These are phyloP conservation scores for Mucuna pruriens DNA, from an alignment of 306 rosid species.

Conservation along the genomic window DNA sequence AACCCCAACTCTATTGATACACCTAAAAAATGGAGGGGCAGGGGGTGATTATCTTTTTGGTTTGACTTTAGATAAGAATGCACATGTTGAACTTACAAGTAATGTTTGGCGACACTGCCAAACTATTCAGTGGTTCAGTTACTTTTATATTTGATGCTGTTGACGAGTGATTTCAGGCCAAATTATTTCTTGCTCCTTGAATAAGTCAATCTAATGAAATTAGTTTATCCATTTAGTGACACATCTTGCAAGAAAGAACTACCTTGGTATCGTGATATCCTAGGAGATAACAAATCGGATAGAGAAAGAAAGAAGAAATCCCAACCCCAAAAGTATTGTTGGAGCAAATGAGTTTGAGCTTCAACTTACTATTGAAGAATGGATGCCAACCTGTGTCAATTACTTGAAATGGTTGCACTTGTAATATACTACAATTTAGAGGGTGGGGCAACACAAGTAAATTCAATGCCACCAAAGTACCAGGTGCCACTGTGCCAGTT, in stretches of 20 bases:
- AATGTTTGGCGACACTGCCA: conserved; percentile 25
- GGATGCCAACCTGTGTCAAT: not conserved
- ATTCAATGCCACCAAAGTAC: too few species aligned
- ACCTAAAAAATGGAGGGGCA: not conserved
- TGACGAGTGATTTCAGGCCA: conserved; percentile 1
- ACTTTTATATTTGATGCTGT: conserved; percentile 1
- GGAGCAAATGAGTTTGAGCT: not conserved
- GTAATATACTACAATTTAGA: too few species aligned
- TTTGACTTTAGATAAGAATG: not conserved
- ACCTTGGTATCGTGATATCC: not conserved
- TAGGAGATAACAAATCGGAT: not conserved
- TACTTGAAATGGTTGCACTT: too few species aligned
- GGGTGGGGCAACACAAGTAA: too few species aligned
- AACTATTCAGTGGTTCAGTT: conserved; percentile 4
- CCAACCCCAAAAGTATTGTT: not conserved
- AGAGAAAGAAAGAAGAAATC: conserved; percentile 6
- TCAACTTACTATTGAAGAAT: conserved; percentile 22
- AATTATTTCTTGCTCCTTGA: conserved; percentile 11
- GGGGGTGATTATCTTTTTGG: not conserved
- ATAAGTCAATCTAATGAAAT: conserved; percentile 24
- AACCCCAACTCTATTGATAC: too few species aligned
- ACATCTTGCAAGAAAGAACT: conserved; percentile 20
- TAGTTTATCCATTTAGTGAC: not conserved
- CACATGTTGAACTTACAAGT: conserved; percentile 13
- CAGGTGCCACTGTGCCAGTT: too few species aligned